These are phyloP conservation scores for Lophiostoma macrostomum DNA, from an alignment of 495 filamentous ascomycete species.

Conservation along the genomic window DNA sequence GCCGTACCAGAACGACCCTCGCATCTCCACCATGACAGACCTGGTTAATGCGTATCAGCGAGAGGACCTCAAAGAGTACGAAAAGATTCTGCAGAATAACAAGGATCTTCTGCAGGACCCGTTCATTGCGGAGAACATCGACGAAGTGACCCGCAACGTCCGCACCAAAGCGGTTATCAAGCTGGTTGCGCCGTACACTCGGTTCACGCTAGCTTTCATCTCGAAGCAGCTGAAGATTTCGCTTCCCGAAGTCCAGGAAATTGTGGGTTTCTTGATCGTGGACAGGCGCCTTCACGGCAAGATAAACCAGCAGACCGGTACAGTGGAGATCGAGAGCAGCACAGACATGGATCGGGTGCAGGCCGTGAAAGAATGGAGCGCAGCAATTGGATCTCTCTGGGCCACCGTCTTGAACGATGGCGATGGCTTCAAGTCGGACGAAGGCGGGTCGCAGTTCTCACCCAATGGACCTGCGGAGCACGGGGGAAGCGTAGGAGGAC, in stretches of 20 bases:
- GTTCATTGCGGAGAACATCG: slow-evolving; percentile 98
- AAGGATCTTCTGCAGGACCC: slow-evolving; percentile 85
- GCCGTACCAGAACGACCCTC: slow-evolving; percentile 91
- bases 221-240: slow-evolving; percentile 81
- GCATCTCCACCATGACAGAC: slow-evolving; percentile 95
- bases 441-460: slow-evolving; percentile 30
- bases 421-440: slow-evolving; percentile 44
- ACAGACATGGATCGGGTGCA: slow-evolving; percentile 70
- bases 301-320: slow-evolving; percentile 84
- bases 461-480: slow-evolving; percentile 16
- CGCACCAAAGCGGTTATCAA: slow-evolving; percentile 93
- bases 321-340: slow-evolving; percentile 71
- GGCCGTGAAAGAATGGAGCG: slow-evolving; percentile 70
- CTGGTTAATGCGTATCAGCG: slow-evolving; percentile 94
- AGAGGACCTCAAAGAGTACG: slow-evolving; percentile 90
- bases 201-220: slow-evolving; percentile 82
- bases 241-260: slow-evolving; percentile 83
- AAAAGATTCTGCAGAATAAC: slow-evolving; percentile 80
- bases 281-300: slow-evolving; percentile 80
- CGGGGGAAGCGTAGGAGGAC: slow-evolving; percentile 4
- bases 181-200: slow-evolving; percentile 89
- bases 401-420: slow-evolving; percentile 41
- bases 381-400: slow-evolving; percentile 55
- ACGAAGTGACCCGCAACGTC: slow-evolving; percentile 98
- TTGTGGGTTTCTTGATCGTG: slow-evolving; percentile 86